phyloP scores from a whole-genome alignment of 176 grass and related monocot species.

The Ananas comosus region DNA sequence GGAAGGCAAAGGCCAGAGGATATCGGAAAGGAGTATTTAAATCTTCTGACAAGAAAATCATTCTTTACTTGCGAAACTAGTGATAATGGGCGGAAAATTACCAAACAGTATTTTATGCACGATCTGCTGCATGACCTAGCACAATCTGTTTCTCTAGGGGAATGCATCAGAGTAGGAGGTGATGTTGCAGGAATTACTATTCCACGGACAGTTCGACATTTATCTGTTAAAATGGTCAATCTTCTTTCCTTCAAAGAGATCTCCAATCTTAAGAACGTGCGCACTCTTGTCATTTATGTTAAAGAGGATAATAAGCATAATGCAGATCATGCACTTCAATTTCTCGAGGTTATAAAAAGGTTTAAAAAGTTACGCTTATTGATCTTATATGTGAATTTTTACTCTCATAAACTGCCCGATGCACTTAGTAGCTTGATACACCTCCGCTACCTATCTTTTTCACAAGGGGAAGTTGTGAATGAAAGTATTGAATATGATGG shows the following conservation, averaged over 20 bases:
- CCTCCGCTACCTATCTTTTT: background rate
- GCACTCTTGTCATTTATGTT: background rate
- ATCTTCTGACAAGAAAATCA: constrained; percentile 12
- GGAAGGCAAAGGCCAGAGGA: constrained; percentile 7
- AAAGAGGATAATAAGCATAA: background rate
- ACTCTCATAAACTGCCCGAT: background rate
- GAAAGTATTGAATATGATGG: too few relatives aligned
- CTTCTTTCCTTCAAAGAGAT: background rate
- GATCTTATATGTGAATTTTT: background rate
- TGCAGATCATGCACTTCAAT: background rate
- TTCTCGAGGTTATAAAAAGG: background rate
- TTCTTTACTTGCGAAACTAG: background rate
- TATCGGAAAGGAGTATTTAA: constrained; percentile 5
- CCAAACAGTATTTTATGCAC: constrained; percentile 5
- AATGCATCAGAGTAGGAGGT: constrained; percentile 16
- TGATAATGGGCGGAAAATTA: too few relatives aligned
- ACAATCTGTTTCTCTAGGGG: constrained; percentile 10
- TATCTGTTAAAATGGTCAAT: background rate
- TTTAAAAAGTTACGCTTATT: background rate
- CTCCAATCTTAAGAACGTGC: background rate
- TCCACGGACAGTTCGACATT: background rate
- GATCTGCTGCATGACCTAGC: constrained; percentile 21
- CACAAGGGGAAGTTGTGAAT: background rate
- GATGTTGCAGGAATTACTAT: background rate
- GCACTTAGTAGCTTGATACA: background rate